phyloP scores from a whole-genome alignment of 371 early-diverging fungal species.

The Gilbertella persicaria region DNA sequence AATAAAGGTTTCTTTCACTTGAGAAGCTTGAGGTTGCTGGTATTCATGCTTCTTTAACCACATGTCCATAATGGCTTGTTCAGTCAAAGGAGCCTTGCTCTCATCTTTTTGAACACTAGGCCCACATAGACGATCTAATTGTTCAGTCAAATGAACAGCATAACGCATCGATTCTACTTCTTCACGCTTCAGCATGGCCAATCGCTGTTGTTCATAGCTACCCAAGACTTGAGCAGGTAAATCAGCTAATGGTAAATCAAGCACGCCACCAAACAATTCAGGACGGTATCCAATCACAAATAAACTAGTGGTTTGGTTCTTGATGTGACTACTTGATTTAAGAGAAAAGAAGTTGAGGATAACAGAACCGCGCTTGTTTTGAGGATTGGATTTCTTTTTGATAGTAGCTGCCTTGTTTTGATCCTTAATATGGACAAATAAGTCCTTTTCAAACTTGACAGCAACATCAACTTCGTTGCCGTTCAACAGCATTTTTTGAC shows the following conservation, averaged over 20 bases:
- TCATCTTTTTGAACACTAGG: neutral
- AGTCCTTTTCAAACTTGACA: constrained; percentile 54
- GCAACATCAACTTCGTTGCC: constrained; percentile 37
- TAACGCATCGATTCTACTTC: constrained; percentile 8
- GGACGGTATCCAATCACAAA: constrained; percentile 43
- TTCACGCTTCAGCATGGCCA: constrained; percentile 6
- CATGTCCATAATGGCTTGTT: constrained; percentile 42
- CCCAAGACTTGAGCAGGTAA: constrained; percentile 9
- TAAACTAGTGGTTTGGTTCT: constrained; percentile 35
- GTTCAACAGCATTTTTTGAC: constrained; percentile 29
- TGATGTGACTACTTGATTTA: constrained; percentile 15
- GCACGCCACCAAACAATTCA: constrained; percentile 52
- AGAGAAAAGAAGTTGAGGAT: constrained; percentile 25
- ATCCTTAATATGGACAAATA: constrained; percentile 56
- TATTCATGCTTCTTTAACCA: constrained; percentile 25
- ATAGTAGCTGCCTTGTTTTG: constrained; percentile 30
- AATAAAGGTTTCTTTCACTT: neutral
- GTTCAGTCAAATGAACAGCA: constrained; percentile 13
- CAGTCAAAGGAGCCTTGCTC: neutral
- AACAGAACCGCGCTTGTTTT: constrained; percentile 35
- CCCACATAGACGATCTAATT: constrained; percentile 17
- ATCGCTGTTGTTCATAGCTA: neutral
- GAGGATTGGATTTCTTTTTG: constrained; percentile 36
- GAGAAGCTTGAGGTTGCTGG: neutral
- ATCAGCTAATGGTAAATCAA: constrained; percentile 23